Percentiles rank a stretch among this genome's conserved stretches.
phyloP scores from a whole-genome alignment of 2,329 filamentous ascomycete species.

The Fusarium kyushuense region DNA sequence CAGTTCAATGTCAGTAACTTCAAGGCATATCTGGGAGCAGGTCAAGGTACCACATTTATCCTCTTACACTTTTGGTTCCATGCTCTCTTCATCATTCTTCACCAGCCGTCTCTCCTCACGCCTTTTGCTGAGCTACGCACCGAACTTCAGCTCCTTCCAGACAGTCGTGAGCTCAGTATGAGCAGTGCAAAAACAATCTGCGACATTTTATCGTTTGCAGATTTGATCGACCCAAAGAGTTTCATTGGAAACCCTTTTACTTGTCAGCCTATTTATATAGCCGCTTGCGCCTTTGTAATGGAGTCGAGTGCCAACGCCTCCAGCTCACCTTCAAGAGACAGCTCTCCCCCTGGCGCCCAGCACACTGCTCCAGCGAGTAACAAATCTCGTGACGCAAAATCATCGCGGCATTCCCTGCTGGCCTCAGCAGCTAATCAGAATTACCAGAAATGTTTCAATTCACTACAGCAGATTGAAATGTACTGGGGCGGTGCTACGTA shows the following conservation, averaged over 20 bases:
- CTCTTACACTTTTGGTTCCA: slow-evolving; percentile 92
- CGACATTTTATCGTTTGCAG: slow-evolving; percentile 87
- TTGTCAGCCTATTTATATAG: slow-evolving; percentile 91
- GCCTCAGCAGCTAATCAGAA: slow-evolving; percentile 87
- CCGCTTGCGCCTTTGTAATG: slow-evolving; percentile 88
- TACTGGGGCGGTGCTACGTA: slow-evolving; percentile 92
- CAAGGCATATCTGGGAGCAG: slow-evolving; percentile 82
- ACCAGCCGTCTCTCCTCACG: slow-evolving; percentile 84
- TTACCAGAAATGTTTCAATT: slow-evolving; percentile 88
- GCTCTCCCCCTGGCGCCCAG: slow-evolving; percentile 58
- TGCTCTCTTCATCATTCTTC: slow-evolving; percentile 84
- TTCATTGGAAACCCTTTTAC: slow-evolving; percentile 91
- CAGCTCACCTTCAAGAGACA: slow-evolving; percentile 67
- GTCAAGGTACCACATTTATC: slow-evolving; percentile 88
- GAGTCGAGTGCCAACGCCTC: slow-evolving; percentile 81
- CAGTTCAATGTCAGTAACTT: slow-evolving; percentile 91
- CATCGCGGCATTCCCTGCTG: slow-evolving; percentile 77
- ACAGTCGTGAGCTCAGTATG: slow-evolving; percentile 86
- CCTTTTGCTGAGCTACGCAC: slow-evolving; percentile 72
- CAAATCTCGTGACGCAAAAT: slow-evolving; percentile 51
- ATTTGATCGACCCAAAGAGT: slow-evolving; percentile 86
- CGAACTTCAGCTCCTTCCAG: slow-evolving; percentile 79
- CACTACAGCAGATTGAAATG: slow-evolving; percentile 80
- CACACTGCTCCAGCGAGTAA: slow-evolving; percentile 9
- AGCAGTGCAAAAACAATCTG: slow-evolving; percentile 92